phyloP scores from a whole-genome alignment of 768 basidiomycete genomes.

The Epithele typhae region DNA sequence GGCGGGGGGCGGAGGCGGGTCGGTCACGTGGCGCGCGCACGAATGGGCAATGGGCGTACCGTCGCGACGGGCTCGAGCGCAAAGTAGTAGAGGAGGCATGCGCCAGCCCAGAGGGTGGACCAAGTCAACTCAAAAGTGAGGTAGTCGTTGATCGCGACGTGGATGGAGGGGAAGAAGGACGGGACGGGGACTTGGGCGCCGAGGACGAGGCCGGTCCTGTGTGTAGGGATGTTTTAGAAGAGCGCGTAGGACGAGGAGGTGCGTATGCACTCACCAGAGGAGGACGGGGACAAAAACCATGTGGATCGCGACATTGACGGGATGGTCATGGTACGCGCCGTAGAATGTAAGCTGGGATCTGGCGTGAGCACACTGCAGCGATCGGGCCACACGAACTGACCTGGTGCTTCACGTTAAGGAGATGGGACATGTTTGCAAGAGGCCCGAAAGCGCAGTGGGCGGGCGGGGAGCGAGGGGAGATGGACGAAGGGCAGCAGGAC shows the following conservation, averaged over 20 bases:
- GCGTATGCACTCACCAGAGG: conserved; percentile 56
- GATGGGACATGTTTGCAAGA: conserved; percentile 25
- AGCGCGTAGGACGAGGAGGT: background rate
- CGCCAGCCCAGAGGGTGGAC: conserved; percentile 49
- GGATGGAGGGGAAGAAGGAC: conserved; percentile 46
- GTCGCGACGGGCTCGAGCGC: conserved; percentile 80
- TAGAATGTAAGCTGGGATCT: conserved; percentile 88
- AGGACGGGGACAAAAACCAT: conserved; percentile 80
- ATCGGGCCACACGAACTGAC: conserved; percentile 41
- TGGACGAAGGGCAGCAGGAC: no score
- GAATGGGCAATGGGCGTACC: conserved; percentile 35
- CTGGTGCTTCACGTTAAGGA: conserved; percentile 72
- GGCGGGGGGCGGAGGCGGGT: no score
- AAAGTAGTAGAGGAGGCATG: conserved; percentile 75
- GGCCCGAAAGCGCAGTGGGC: no score
- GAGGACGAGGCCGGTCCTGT: conserved; percentile 65
- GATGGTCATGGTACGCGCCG: conserved; percentile 86
- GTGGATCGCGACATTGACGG: conserved; percentile 81
- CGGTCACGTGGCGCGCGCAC: background rate
- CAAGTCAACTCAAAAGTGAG: conserved; percentile 69
- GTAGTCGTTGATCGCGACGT: conserved; percentile 53
- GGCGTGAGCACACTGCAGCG: no score
- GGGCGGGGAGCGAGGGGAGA: no score
- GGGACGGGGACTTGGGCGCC: conserved; percentile 44
- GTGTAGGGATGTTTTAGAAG: no score